These are phyloP conservation scores for Calocybe indica DNA, from an alignment of 768 basidiomycete species.

Conservation along the genomic window DNA sequence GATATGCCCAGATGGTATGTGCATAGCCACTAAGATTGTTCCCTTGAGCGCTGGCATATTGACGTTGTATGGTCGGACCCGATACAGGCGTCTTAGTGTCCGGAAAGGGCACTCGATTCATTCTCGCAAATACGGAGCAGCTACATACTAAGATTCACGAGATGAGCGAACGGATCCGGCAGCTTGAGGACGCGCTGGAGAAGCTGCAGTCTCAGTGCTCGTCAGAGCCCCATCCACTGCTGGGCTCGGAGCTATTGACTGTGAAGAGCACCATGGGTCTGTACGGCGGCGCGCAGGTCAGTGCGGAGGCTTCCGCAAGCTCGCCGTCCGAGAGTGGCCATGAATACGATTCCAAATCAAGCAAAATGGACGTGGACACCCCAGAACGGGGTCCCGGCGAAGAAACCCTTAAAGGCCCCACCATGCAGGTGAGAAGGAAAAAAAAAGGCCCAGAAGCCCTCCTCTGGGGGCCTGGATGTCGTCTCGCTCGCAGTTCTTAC, in stretches of 20 bases:
- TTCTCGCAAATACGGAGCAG: conserved; percentile 63
- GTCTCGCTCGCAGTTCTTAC: too few relatives aligned
- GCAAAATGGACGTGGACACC: conserved; percentile 15
- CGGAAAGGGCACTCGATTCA: conserved; percentile 62
- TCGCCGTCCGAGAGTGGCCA: background rate
- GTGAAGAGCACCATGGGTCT: conserved; percentile 54
- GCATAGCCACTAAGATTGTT: too few relatives aligned
- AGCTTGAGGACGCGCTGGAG: conserved; percentile 50
- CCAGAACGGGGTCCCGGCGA: conserved; percentile 23
- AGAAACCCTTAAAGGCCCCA: conserved; percentile 15
- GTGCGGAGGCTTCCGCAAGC: background rate
- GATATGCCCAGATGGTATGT: conserved; percentile 59
- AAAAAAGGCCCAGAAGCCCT: background rate
- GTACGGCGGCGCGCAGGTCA: conserved; percentile 31
- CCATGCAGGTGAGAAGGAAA: background rate
- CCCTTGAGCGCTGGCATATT: background rate
- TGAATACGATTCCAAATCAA: conserved; percentile 1
- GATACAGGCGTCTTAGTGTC: conserved; percentile 54
- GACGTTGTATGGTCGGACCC: background rate
- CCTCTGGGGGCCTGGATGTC: too few relatives aligned
- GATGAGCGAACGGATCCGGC: conserved; percentile 60
- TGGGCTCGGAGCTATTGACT: conserved; percentile 39
- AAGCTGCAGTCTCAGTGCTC: conserved; percentile 44
- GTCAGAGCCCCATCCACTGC: conserved; percentile 48
- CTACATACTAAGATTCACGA: conserved; percentile 59